These are phyloP conservation scores for Botryosphaeria dothidea DNA, from an alignment of 2,329 filamentous ascomycete genomes.

Conservation along the genomic window DNA sequence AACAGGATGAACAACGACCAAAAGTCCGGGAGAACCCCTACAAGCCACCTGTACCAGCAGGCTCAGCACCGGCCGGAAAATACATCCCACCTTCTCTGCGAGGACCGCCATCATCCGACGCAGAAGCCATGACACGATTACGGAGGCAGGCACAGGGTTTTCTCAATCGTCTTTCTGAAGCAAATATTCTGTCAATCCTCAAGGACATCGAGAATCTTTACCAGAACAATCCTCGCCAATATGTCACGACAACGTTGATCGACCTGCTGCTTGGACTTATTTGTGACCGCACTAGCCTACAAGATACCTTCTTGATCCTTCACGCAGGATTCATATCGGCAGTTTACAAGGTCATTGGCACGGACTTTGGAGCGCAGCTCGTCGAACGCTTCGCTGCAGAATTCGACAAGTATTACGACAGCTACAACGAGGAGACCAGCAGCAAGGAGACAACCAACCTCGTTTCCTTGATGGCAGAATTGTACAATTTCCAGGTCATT, in stretches of 20 bases:
- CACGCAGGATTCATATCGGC: slow-evolving; percentile 88
- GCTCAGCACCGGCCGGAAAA: slow-evolving; percentile 58
- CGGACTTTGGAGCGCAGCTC: slow-evolving; percentile 86
- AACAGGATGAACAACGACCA: slow-evolving; percentile 35
- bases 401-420: slow-evolving; percentile 67
- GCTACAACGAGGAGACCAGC: slow-evolving; percentile 36
- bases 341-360: slow-evolving; percentile 82
- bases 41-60: slow-evolving; percentile 63
- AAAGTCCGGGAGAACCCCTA: slow-evolving; percentile 81
- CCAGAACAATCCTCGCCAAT: slow-evolving; percentile 78
- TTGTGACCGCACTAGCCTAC: slow-evolving; percentile 73
- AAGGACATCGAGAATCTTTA: slow-evolving; percentile 83
- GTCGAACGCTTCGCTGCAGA: slow-evolving; percentile 75
- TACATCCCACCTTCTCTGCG: slow-evolving; percentile 89
- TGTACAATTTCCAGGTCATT: slow-evolving; percentile 91
- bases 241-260: slow-evolving; percentile 79
- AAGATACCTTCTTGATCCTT: slow-evolving; percentile 88
- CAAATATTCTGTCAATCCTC: slow-evolving; percentile 83
- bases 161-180: slow-evolving; percentile 89
- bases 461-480: slow-evolving; percentile 76
- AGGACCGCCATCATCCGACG: slow-evolving; percentile 61
- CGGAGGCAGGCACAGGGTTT: slow-evolving; percentile 82
- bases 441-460: slow-evolving; percentile 73
- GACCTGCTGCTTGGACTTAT: slow-evolving; percentile 78
- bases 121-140: slow-evolving; percentile 68